These are phyloP conservation scores for Kwoniella sp. DNA, from an alignment of 768 basidiomycete genomes.

Conservation along the genomic window DNA sequence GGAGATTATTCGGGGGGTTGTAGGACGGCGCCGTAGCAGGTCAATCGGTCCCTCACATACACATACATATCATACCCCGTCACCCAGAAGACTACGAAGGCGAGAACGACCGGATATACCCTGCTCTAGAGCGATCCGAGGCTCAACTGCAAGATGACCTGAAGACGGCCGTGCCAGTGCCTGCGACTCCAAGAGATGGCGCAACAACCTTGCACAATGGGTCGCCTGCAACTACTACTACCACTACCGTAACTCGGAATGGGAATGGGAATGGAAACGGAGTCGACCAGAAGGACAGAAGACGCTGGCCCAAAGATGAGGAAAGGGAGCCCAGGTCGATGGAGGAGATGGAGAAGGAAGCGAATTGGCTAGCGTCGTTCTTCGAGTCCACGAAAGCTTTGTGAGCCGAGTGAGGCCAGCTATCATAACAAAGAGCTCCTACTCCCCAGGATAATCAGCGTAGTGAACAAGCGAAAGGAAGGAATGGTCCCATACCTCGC, in stretches of 20 bases:
- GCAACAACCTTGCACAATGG: no score
- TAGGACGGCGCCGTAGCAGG: conserved; percentile 88
- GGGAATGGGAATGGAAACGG: conserved; percentile 1
- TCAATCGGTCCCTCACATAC: conserved; percentile 87
- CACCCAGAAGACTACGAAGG: conserved; percentile 61
- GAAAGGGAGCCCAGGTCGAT: conserved; percentile 65
- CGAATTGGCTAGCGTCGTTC: conserved; percentile 67
- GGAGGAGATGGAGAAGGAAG: conserved; percentile 81
- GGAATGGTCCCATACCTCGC: no score
- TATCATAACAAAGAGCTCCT: no score
- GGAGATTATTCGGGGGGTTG: not conserved
- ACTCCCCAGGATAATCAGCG: no score
- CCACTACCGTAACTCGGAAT: conserved; percentile 7
- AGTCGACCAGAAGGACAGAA: not conserved
- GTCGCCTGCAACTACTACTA: no score
- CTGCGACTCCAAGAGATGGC: conserved; percentile 13
- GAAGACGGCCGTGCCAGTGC: conserved; percentile 37
- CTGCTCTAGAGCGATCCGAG: conserved; percentile 65
- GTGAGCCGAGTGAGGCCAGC: no score
- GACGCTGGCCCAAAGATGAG: conserved; percentile 60
- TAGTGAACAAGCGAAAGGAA: no score
- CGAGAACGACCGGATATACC: conserved; percentile 61
- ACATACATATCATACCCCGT: conserved; percentile 89
- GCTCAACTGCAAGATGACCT: conserved; percentile 45
- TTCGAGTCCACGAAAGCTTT: no score